A percentile compares a stretch with the other conserved stretches of the same genome.
These are phyloP conservation scores for Alliaria petiolata DNA, from an alignment of 345 rosid species.

Conservation along the genomic window DNA sequence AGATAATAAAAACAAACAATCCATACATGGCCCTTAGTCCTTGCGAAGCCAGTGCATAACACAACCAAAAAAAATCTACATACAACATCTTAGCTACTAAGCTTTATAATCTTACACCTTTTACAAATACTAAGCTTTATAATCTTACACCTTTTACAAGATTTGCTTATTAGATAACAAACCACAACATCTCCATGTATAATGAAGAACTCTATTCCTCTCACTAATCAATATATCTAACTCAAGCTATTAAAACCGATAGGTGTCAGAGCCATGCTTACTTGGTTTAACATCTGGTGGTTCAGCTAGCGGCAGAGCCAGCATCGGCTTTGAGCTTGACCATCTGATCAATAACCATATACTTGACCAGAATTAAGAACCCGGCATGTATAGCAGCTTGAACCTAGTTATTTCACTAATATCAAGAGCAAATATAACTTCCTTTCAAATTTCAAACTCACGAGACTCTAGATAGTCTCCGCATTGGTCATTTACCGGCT, in stretches of 20 bases:
- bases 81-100: background rate
- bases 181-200: background rate
- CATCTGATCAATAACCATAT: conserved; percentile 1
- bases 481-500: conserved; percentile 38
- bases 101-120: background rate
- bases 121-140: too few species aligned
- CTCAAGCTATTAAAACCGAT: background rate
- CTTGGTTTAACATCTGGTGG: background rate
- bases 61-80: background rate
- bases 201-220: background rate
- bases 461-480: background rate
- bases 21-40: background rate
- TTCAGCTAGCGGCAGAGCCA: background rate
- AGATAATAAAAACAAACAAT: background rate
- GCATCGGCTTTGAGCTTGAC: background rate
- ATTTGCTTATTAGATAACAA: background rate
- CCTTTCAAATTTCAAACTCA: background rate
- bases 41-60: background rate
- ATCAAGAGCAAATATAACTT: background rate
- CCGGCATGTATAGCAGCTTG: background rate
- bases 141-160: background rate
- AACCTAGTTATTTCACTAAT: background rate
- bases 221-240: conserved; percentile 11
- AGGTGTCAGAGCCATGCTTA: background rate
- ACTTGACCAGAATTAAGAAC: background rate